phyloP scores from a whole-genome alignment of 2,329 filamentous ascomycete species.

The Westerdykella sp. region DNA sequence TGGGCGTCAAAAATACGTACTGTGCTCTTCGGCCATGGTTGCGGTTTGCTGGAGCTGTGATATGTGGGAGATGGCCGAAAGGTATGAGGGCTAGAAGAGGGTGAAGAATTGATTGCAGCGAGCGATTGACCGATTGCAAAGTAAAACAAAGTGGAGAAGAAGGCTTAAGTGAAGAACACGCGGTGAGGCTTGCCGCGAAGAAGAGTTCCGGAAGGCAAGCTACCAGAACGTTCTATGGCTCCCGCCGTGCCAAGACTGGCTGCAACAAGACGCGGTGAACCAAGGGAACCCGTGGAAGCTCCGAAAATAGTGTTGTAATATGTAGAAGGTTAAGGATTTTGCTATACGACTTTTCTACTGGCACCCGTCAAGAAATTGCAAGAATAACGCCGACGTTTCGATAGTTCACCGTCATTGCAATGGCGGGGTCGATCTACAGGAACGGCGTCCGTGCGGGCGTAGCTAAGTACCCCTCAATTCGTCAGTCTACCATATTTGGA shows the following conservation, averaged over 20 bases:
- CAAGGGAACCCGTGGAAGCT: too few relatives aligned
- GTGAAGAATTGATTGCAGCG: not conserved
- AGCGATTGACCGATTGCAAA: not conserved
- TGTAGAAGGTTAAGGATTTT: too few relatives aligned
- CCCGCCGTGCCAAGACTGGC: slow-evolving; percentile 15
- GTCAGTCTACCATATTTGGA: too few relatives aligned
- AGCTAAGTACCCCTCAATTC: too few relatives aligned
- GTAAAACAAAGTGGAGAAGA: slow-evolving; percentile 13
- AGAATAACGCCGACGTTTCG: too few relatives aligned
- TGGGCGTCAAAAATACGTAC: slow-evolving; percentile 10
- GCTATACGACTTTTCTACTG: too few relatives aligned
- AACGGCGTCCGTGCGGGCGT: too few relatives aligned
- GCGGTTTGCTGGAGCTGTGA: slow-evolving; percentile 2
- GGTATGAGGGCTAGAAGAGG: not conserved
- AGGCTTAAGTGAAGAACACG: slow-evolving; percentile 10
- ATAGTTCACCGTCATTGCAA: too few relatives aligned
- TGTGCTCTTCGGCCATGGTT: slow-evolving; percentile 21
- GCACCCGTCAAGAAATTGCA: too few relatives aligned
- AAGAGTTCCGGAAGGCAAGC: slow-evolving; percentile 8
- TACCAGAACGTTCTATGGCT: slow-evolving; percentile 33
- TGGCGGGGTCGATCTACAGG: too few relatives aligned
- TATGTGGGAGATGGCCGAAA: not conserved
- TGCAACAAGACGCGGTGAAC: too few relatives aligned
- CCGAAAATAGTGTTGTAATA: too few relatives aligned
- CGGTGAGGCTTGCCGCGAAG: not conserved